A percentile compares a stretch with the other conserved stretches of the same genome.
These are phyloP conservation scores for Candida orba DNA, from an alignment of 805 yeast species.

Conservation along the genomic window DNA sequence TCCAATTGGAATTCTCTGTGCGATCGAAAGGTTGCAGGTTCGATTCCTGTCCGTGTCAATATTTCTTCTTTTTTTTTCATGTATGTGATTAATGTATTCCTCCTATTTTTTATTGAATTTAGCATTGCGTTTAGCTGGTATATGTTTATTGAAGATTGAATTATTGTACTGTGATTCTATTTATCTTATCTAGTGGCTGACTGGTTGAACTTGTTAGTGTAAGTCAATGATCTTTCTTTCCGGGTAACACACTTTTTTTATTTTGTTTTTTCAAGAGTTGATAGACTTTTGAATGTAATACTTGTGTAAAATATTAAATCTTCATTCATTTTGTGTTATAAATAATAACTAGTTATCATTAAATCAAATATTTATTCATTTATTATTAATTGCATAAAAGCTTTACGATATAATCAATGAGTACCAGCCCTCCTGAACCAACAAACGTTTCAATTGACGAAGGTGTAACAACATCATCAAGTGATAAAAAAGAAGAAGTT, in stretches of 20 bases:
- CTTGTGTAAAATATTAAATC: background rate
- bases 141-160: no score
- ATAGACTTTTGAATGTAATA: background rate
- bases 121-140: no score
- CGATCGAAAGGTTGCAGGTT: slow-evolving; percentile 81
- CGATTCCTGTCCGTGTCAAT: slow-evolving; percentile 78
- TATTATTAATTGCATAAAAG: background rate
- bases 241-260: background rate
- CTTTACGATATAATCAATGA: background rate
- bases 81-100: no score
- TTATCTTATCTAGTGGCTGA: no score
- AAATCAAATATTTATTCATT: no score
- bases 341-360: background rate
- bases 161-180: no score
- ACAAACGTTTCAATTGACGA: slow-evolving; percentile 2
- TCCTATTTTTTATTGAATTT: no score
- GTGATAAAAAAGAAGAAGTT: slow-evolving; percentile 12
- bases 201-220: no score
- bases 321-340: background rate
- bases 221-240: background rate
- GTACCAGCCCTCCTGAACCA: background rate
- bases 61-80: slow-evolving; percentile 25
- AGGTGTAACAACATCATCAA: slow-evolving; percentile 1
- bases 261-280: background rate
- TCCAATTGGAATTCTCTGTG: slow-evolving; percentile 44